A percentile compares a stretch with the other conserved stretches of the same genome.
phyloP scores from a whole-genome alignment of 2,329 filamentous ascomycete genomes.

The Clonostachys sp. region DNA sequence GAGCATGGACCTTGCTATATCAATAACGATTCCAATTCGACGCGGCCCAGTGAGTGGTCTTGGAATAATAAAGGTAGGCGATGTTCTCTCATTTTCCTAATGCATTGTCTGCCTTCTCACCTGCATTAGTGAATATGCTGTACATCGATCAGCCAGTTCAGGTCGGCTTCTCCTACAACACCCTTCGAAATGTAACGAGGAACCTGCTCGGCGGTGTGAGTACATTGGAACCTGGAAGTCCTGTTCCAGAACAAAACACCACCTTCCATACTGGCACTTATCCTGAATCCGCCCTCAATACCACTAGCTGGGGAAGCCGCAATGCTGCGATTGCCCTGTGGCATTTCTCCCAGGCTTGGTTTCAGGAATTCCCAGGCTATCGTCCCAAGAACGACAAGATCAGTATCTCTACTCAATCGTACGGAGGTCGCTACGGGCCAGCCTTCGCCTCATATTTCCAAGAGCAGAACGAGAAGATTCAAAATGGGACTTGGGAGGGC shows the following conservation, averaged over 20 bases:
- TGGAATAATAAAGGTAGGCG: constrained; percentile 47
- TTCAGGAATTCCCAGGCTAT: constrained; percentile 51
- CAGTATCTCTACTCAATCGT: constrained; percentile 22
- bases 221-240: constrained; percentile 4
- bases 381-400: constrained; percentile 49
- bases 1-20: constrained; percentile 52
- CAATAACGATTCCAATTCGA: constrained; percentile 42
- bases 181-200: constrained; percentile 30
- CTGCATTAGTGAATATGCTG: constrained; percentile 36
- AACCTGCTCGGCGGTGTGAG: constrained; percentile 4
- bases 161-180: constrained; percentile 66
- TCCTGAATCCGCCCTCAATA: constrained; percentile 14
- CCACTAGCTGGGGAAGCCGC: constrained; percentile 18
- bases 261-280: constrained; percentile 19
- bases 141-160: constrained; percentile 63
- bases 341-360: constrained; percentile 56
- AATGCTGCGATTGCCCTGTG: constrained; percentile 32
- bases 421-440: constrained; percentile 56
- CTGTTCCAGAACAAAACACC: constrained; percentile 4
- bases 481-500: constrained; percentile 19
- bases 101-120: not conserved
- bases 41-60: constrained; percentile 53
- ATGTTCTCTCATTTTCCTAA: not conserved
- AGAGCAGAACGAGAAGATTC: constrained; percentile 49
- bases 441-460: constrained; percentile 51